Base-by-base conservation (phyloP, 371 early-diverging fungal species). In the Rhizopus stolonifer region DNA sequence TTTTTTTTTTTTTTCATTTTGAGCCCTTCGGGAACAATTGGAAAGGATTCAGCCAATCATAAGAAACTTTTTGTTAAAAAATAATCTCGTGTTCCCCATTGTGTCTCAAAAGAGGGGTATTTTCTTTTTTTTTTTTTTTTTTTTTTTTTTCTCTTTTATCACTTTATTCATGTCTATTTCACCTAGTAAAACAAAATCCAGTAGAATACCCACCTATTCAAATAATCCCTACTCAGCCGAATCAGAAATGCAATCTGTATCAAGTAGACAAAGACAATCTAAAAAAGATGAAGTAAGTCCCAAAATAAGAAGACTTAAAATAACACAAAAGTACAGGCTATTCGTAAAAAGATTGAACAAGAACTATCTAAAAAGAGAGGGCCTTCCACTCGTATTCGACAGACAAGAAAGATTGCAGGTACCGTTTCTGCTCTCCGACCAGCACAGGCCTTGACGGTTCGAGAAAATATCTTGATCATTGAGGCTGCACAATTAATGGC, bases 401-500 rank as follows among this genome's bases (percentile, higher is more conserved):
- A 65, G 15, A 58, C 67, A 3, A 77, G 74, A 46, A 61, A 75
- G 11, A 75, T 82, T 39, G 71, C 85, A 9, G 90, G 93, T 36
- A 96, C 97, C 2, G 97, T 96, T 10, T 88, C 94, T 15, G 89
- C 95, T 8, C 75, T 97, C 48, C 82, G 86, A 24, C 95, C 89
- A 15, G 81, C 88, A 0, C 86, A 88, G 33, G 95, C 98, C 9
- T 77, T 97, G 58, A 95, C 94, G 3, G 91, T 95, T 46, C 82
- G 87, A 47, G 93, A 96, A 47, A 83, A 84, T 14, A 86, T 93
- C 58, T 78, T 89, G 25, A 92, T 96, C 36, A 84, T 90, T 38
- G 94, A 96, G 67, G 95, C 94, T 0, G 90, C 97, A 18, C 96
- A 93, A 72, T 79, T 95, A 38, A 96, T 98, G 97, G 95, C 98